phyloP scores from a whole-genome alignment of 257 asterid species.

The Ehretia macrophylla region DNA sequence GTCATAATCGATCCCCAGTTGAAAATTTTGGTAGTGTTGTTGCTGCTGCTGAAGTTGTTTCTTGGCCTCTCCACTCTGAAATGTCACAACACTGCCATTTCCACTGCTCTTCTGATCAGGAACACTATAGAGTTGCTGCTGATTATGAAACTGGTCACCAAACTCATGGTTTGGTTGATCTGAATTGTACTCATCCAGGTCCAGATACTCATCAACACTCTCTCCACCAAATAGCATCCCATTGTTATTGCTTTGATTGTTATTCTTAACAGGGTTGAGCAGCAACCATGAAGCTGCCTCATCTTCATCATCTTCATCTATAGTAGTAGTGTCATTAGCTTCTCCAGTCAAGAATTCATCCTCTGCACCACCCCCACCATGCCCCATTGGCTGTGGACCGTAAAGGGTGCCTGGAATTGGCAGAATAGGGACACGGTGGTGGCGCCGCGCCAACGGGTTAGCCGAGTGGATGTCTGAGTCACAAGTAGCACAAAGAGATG shows the following conservation, averaged over 20 bases:
- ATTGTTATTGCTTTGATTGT: conserved; percentile 11
- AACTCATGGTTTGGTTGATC: conserved; percentile 34
- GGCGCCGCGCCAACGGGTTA: conserved; percentile 81
- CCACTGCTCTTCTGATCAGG: conserved; percentile 35
- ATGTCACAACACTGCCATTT: conserved; percentile 54
- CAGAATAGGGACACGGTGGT: conserved; percentile 66
- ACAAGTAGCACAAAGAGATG: conserved; percentile 70
- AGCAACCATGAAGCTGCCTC: conserved; percentile 77
- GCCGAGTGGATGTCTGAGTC: conserved; percentile 79
- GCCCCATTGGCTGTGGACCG: conserved; percentile 18
- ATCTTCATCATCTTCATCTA: conserved; percentile 47
- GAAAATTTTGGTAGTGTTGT: conserved; percentile 27
- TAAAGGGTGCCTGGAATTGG: conserved; percentile 31
- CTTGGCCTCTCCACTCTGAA: conserved; percentile 23
- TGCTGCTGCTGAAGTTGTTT: conserved; percentile 23
- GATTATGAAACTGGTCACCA: conserved; percentile 20
- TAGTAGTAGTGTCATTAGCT: conserved; percentile 18
- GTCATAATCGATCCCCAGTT: conserved; percentile 39
- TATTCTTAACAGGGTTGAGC: conserved; percentile 41
- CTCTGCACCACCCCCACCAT: conserved; percentile 16
- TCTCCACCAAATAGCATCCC: conserved; percentile 35
- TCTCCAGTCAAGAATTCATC: conserved; percentile 34
- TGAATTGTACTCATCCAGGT: conserved; percentile 42
- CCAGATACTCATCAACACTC: conserved; percentile 52
- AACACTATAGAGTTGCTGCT: conserved; percentile 31